These are phyloP conservation scores for Malus orientalis DNA, from an alignment of 306 rosid species.

Conservation along the genomic window DNA sequence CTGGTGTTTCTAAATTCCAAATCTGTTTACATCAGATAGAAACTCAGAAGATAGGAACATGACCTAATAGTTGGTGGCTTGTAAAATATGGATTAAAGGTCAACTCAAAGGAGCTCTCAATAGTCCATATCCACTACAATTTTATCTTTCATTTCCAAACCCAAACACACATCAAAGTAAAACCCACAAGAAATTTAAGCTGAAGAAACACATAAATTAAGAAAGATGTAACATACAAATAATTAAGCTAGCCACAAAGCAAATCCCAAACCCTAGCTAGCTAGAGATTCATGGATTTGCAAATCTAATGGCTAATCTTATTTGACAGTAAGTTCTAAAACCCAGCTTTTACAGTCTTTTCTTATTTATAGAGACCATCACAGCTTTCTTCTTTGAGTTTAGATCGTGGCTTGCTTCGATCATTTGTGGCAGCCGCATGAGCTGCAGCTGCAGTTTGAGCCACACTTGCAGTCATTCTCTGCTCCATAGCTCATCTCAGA, in stretches of 20 bases:
- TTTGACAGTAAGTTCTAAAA: not conserved
- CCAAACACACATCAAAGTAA: not conserved
- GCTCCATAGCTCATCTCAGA: conserved; percentile 23
- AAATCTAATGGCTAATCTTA: not conserved
- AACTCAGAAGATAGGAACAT: no score
- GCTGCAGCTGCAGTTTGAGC: conserved; percentile 19
- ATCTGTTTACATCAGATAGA: no score
- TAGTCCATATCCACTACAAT: not conserved
- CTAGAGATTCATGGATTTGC: not conserved
- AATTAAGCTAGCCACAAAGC: not conserved
- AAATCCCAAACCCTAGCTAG: not conserved
- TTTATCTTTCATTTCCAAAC: not conserved
- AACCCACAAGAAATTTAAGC: not conserved
- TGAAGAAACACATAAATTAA: not conserved
- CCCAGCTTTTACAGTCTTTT: not conserved
- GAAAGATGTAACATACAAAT: not conserved
- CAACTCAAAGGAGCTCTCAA: not conserved
- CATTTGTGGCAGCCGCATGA: conserved; percentile 20
- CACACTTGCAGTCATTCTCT: conserved; percentile 20
- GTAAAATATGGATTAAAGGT: not conserved
- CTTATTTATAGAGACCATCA: not conserved
- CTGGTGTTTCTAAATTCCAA: no score
- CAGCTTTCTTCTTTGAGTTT: not conserved
- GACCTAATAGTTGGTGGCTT: not conserved
- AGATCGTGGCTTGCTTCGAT: not conserved